Evolutionary conservation across 1,284 basidiomycete genomes (phyloP).

Genomic region (Sporisorium graminicola): DNA sequence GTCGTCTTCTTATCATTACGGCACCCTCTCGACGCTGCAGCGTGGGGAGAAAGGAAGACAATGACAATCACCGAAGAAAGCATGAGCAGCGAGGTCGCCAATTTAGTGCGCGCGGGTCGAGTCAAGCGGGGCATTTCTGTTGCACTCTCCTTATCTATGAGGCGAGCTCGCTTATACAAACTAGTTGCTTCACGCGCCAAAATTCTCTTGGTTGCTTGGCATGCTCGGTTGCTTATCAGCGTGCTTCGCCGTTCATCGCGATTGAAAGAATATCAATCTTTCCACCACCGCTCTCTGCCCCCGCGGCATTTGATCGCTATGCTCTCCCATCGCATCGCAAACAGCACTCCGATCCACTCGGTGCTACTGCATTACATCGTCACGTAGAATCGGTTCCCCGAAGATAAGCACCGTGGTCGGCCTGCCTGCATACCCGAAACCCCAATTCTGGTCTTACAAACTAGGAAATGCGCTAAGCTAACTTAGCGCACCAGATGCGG

Average conservation of each 20-base stretch:
- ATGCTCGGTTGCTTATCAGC: constrained; percentile 14
- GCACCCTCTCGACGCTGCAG: neutral
- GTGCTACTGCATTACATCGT: neutral
- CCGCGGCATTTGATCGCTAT: neutral
- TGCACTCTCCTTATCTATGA: constrained; percentile 19
- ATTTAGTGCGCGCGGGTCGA: constrained; percentile 11
- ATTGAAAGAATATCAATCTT: neutral
- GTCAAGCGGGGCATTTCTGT: neutral
- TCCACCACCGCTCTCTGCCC: neutral
- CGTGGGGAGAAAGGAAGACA: neutral
- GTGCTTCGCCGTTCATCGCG: constrained; percentile 1
- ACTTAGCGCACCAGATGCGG: neutral
- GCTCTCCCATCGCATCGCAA: too few relatives aligned
- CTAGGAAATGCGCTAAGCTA: neutral
- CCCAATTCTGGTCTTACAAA: constrained; percentile 8
- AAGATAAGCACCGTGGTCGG: neutral
- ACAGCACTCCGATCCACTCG: too few relatives aligned
- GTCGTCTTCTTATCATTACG: neutral
- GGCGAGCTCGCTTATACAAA: neutral
- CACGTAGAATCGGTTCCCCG: neutral
- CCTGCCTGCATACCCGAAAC: neutral
- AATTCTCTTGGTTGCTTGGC: constrained; percentile 5
- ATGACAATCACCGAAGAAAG: neutral
- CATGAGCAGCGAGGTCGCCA: neutral
- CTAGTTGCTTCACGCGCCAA: constrained; percentile 1